Conservation (phyloP, 176 grass and related monocot genomes). For the Olyra latifolia region DNA sequence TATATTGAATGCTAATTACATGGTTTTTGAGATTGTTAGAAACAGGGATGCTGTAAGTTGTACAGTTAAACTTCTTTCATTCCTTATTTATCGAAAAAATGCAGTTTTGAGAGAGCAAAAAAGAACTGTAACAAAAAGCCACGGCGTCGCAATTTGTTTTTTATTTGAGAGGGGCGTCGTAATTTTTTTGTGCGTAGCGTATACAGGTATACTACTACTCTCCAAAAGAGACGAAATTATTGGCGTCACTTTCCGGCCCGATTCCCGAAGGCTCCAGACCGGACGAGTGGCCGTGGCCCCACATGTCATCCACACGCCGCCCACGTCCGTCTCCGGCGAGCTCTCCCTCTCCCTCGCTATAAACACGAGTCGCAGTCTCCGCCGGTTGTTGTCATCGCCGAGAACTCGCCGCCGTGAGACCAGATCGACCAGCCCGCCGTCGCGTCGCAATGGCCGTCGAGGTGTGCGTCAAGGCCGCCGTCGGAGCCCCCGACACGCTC, state of each 20-base stretch:
- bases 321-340: background rate
- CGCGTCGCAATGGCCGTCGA: constrained; percentile 42
- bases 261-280: constrained; percentile 15
- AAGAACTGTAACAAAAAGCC: no score
- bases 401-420: background rate
- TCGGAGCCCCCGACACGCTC: constrained; percentile 53
- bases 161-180: no score
- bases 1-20: no score
- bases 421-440: background rate
- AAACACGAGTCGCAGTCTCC: background rate
- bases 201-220: no score
- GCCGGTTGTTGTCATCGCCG: background rate
- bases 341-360: background rate
- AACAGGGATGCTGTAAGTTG: no score
- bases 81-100: no score
- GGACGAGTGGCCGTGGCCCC: background rate
- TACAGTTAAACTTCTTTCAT: no score
- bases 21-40: no score
- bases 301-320: background rate
- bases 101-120: no score
- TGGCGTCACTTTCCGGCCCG: background rate
- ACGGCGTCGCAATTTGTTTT: no score
- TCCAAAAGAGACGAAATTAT: no score
- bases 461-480: constrained; percentile 72
- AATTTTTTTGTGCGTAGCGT: no score